Percentiles rank a stretch among this genome's conserved stretches.
These are phyloP conservation scores for Ceratobasidium theobromae DNA, from an alignment of 1,284 basidiomycete genomes.

Conservation along the genomic window DNA sequence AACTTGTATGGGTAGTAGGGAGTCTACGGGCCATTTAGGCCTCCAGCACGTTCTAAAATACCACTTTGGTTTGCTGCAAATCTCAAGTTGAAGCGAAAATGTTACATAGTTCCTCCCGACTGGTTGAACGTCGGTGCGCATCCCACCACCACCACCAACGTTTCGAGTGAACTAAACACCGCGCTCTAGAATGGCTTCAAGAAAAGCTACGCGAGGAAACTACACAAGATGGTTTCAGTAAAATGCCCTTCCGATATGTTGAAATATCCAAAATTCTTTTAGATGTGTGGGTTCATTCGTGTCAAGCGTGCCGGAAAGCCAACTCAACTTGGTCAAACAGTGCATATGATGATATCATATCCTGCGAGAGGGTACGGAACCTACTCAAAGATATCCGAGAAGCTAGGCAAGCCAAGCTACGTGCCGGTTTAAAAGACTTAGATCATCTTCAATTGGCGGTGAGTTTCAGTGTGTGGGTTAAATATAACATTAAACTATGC, in stretches of 20 bases:
- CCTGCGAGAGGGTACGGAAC: conserved; percentile 77
- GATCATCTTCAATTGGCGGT: conserved; percentile 81
- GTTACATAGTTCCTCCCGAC: conserved; percentile 82
- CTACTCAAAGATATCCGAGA: conserved; percentile 93
- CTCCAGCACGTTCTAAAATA: conserved; percentile 77
- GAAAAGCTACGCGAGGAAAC: conserved; percentile 70
- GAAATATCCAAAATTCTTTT: conserved; percentile 88
- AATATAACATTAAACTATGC: neutral
- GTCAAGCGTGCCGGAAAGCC: neutral
- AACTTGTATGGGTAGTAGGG: conserved; percentile 53
- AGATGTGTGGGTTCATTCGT: conserved; percentile 69
- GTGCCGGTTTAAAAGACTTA: conserved; percentile 74
- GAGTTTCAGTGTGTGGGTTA: conserved; percentile 38
- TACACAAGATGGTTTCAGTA: conserved; percentile 67
- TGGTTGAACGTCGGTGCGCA: conserved; percentile 85
- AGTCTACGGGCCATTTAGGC: conserved; percentile 88
- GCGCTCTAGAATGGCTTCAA: conserved; percentile 69
- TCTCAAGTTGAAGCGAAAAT: conserved; percentile 91
- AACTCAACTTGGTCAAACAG: conserved; percentile 49
- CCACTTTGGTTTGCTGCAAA: conserved; percentile 96
- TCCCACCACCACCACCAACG: neutral
- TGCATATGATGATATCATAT: conserved; percentile 84
- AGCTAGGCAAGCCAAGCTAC: conserved; percentile 89
- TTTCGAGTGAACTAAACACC: neutral
- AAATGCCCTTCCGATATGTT: conserved; percentile 81